Conservation (phyloP, 768 basidiomycete species). For the Lepiota venenata region DNA sequence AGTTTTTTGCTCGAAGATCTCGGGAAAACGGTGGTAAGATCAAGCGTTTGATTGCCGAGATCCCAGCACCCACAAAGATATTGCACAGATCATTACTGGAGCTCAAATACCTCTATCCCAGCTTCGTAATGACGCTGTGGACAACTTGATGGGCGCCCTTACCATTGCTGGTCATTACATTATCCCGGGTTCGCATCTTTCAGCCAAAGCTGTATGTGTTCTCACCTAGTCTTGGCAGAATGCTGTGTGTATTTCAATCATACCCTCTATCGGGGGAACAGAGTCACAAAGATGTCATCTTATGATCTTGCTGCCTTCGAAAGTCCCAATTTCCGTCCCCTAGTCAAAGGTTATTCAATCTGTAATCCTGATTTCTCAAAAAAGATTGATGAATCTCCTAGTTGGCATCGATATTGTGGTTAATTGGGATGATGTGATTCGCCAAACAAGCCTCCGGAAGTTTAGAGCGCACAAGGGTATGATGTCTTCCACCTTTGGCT, state of each 20-base stretch:
- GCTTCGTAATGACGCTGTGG: conserved; percentile 90
- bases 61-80: neutral
- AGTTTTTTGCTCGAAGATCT: conserved; percentile 92
- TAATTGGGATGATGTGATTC: conserved; percentile 84
- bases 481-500: conserved; percentile 1
- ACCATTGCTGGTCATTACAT: conserved; percentile 88
- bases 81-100: conserved; percentile 75
- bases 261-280: conserved; percentile 80
- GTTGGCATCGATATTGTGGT: conserved; percentile 91
- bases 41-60: neutral
- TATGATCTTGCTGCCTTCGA: conserved; percentile 81
- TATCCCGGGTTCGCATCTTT: conserved; percentile 67
- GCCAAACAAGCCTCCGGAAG: conserved; percentile 73
- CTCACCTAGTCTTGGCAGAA: conserved; percentile 39
- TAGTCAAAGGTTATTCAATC: conserved; percentile 69
- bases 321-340: conserved; percentile 80
- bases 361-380: neutral
- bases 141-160: conserved; percentile 87
- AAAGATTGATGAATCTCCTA: conserved; percentile 22
- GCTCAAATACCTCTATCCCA: conserved; percentile 93
- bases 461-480: conserved; percentile 82
- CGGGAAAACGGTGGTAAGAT: conserved; percentile 79
- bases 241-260: conserved; percentile 90
- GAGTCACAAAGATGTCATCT: conserved; percentile 79
- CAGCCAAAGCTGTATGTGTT: neutral